phyloP scores from a whole-genome alignment of 2,329 filamentous ascomycete species.

The Fusarium dlaminii region DNA sequence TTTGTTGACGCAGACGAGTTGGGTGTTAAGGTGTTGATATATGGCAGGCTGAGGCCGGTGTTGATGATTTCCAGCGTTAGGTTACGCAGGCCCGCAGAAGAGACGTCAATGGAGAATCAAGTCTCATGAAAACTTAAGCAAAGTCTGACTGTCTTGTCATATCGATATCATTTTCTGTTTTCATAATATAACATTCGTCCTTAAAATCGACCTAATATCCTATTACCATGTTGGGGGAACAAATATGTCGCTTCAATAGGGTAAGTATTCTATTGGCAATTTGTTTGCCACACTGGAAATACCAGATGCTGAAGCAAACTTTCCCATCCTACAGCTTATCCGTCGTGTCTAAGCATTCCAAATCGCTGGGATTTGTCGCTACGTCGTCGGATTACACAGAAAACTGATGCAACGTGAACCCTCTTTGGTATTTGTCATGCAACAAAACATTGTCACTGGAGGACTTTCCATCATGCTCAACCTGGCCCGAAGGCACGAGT shows the following conservation, averaged over 20 bases:
- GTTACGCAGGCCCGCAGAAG: accelerated
- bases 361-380: not conserved
- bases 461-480: accelerated
- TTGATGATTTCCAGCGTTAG: not conserved
- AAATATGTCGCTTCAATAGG: not conserved
- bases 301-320: accelerated
- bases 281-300: not conserved
- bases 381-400: not conserved
- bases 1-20: not conserved
- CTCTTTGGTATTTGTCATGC: not conserved
- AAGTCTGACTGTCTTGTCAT: not conserved
- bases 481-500: not conserved
- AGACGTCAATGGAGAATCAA: accelerated
- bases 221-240: not conserved
- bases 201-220: not conserved
- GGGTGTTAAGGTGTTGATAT: not conserved
- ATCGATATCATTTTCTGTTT: not conserved
- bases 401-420: not conserved
- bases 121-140: not conserved
- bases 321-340: accelerated
- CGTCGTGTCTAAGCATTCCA: not conserved
- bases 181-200: not conserved
- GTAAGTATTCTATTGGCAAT: accelerated
- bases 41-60: not conserved
- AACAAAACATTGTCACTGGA: not conserved